A percentile compares a stretch with the other conserved stretches of the same genome.
phyloP scores from a whole-genome alignment of 352 stramenopile species.

The Elongisporangium anandrum region DNA sequence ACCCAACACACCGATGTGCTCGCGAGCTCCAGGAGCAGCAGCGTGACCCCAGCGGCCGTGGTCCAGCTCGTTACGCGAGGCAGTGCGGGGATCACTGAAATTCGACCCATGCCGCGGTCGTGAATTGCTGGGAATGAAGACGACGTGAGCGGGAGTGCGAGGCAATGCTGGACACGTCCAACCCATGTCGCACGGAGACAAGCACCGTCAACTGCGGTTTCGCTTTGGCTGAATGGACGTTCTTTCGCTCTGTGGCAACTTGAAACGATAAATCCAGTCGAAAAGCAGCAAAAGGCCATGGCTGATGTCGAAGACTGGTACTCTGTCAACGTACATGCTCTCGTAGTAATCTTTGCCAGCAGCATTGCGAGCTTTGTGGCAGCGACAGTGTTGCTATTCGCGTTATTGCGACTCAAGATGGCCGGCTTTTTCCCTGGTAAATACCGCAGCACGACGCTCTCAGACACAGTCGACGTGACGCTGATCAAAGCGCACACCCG shows the following conservation, averaged over 20 bases:
- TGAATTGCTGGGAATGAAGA: not conserved
- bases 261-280: not conserved
- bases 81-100: not conserved
- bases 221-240: not conserved
- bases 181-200: not conserved
- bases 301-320: constrained; percentile 35
- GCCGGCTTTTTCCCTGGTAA: constrained; percentile 3
- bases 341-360: constrained; percentile 27
- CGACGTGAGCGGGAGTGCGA: not conserved
- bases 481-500: constrained; percentile 59
- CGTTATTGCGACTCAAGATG: constrained; percentile 26
- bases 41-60: not conserved
- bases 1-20: constrained; percentile 32
- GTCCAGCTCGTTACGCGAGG: not conserved
- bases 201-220: not conserved
- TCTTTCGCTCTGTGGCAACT: not conserved
- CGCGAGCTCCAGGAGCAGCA: constrained; percentile 38
- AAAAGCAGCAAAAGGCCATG: not conserved
- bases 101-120: not conserved
- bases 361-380: constrained; percentile 37
- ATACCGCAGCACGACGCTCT: constrained; percentile 11
- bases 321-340: constrained; percentile 24
- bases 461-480: constrained; percentile 48
- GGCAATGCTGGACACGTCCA: not conserved
- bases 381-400: constrained; percentile 21